Percentiles rank a stretch among this genome's conserved stretches.
Evolutionary conservation across 306 rosid genomes (phyloP).

Genomic region (Citrullus colocynthis): DNA sequence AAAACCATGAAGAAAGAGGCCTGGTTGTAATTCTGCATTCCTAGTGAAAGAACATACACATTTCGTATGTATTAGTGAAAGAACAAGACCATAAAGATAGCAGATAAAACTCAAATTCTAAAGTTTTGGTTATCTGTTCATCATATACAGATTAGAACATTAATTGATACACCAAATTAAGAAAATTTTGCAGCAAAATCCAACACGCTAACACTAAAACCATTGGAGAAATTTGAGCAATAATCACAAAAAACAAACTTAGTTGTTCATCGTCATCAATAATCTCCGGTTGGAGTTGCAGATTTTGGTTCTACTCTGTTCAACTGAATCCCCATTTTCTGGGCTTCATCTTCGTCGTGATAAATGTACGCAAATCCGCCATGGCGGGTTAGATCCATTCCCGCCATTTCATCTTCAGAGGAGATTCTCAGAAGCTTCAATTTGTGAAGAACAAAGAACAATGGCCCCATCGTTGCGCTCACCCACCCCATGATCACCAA

Average conservation of each 20-base stretch:
- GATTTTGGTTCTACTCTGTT: slow-evolving; percentile 31
- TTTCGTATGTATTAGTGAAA: too few species aligned
- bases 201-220: neutral
- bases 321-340: slow-evolving; percentile 19
- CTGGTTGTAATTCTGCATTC: too few species aligned
- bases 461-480: slow-evolving; percentile 82
- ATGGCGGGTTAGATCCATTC: slow-evolving; percentile 93
- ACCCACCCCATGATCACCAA: slow-evolving; percentile 71
- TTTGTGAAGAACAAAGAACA: slow-evolving; percentile 45
- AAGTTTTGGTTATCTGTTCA: too few species aligned
- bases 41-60: too few species aligned
- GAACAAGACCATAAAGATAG: too few species aligned
- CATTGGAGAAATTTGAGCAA: too few species aligned
- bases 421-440: slow-evolving; percentile 62
- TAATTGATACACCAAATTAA: too few species aligned
- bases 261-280: neutral
- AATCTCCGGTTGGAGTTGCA: slow-evolving; percentile 9
- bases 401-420: slow-evolving; percentile 61
- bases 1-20: too few species aligned
- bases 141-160: too few species aligned
- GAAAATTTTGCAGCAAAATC: too few species aligned
- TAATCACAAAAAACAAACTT: too few species aligned
- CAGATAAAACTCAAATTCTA: too few species aligned
- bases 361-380: slow-evolving; percentile 81
- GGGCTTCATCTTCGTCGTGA: slow-evolving; percentile 30